Base-by-base conservation (phyloP, 257 asterid species). In the Solanum sejunctum region DNA sequence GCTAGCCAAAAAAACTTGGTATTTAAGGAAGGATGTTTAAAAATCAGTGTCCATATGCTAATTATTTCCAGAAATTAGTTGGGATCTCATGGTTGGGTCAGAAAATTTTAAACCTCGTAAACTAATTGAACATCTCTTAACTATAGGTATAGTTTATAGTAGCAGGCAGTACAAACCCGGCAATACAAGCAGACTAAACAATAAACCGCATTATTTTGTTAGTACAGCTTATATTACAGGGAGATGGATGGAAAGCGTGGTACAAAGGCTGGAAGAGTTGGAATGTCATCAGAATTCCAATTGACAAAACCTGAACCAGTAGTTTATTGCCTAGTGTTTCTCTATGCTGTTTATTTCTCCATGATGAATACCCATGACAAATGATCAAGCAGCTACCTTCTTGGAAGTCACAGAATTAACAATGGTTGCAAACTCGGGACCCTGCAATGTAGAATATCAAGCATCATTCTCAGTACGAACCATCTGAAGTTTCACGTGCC, bases 341-440 rank as follows among this genome's bases (percentile, higher is more conserved):
- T 63, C 83, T 64, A 32, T 43, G 57, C 49, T 66, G 84, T 72
- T 88, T 80, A 85, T 83, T 83, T 89, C 26, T 12, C 78, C 52
- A 12, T 51, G 64, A 51, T 45, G 67, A 80, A 58, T 20, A 49
- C 73, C 57, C 20, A 51, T 43, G 72, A 52, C 47, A 69, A 55
- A 79, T 10, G 81, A 88, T 93, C 93, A 97, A 52, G 96, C 99
- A 79, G 98, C 92, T 21, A 95, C 96, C 92, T 93, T 97, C 93
- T 97, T 97, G 63, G 97, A 90, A 51, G 98, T 92, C 77, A 92
- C 99, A 20, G 99, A 95, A 90, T 97, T 97, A 69, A 95, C 88
- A 55, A 97, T 95, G 28, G 99, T 92, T 10, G 98, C 98, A 73
- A 97, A 97, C 89, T 97, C 99, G 28, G 96, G 95, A 41, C 98